Conservation (phyloP, 805 yeast species). For the Yarrowia divulgata region DNA sequence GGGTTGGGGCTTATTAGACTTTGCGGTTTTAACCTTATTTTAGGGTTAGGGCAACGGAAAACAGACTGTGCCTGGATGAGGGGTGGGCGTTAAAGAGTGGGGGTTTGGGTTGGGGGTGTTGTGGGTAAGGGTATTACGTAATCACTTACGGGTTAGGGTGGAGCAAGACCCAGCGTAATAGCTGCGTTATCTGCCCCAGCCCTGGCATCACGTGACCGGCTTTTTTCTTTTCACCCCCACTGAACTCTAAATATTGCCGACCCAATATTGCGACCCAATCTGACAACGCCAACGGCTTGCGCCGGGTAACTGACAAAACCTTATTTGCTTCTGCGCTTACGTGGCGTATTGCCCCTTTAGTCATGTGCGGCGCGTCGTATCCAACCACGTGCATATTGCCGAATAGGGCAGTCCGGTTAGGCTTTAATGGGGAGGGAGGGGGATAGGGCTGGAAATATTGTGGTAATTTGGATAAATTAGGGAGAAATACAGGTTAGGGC, state of each 20-base stretch:
- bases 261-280: slow-evolving; percentile 4
- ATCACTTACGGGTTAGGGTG: too few species aligned
- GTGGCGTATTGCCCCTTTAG: slow-evolving; percentile 33
- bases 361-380: slow-evolving; percentile 36
- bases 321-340: slow-evolving; percentile 14
- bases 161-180: too few species aligned
- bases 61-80: slow-evolving; percentile 12
- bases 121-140: too few species aligned
- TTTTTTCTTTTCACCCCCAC: background rate
- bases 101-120: too few species aligned
- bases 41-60: background rate
- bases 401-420: background rate
- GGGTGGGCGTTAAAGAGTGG: background rate
- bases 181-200: too few species aligned
- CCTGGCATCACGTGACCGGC: background rate
- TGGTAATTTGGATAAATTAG: background rate
- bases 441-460: background rate
- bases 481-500: background rate
- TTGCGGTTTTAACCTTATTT: background rate
- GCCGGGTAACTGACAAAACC: slow-evolving; percentile 7
- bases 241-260: background rate
- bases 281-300: slow-evolving; percentile 8
- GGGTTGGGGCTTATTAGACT: slow-evolving; percentile 26
- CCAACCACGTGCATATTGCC: slow-evolving; percentile 24
- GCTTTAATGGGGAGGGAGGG: background rate